Percentiles rank a stretch among this genome's conserved stretches.
Conservation (phyloP, 2,329 filamentous ascomycete species). For the Fusarium siculi region DNA sequence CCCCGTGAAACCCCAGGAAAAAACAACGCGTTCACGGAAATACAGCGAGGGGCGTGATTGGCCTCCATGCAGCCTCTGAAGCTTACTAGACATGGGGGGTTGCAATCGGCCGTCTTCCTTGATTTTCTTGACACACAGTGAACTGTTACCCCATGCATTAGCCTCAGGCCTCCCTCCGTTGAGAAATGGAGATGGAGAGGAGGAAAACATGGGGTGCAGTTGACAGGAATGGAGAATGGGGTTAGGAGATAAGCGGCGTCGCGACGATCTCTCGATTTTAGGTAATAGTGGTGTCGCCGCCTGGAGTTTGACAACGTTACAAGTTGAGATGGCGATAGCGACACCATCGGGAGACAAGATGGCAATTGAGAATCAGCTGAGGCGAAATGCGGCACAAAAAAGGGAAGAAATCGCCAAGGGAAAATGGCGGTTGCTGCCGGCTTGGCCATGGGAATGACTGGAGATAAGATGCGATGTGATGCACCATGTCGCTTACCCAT, state of each 20-base stretch:
- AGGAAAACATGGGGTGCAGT: constrained; percentile 7
- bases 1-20: background rate
- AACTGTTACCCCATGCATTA: constrained; percentile 32
- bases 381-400: background rate
- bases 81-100: background rate
- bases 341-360: background rate
- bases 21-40: constrained; percentile 2
- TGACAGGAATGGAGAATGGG: constrained; percentile 14
- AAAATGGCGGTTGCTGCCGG: constrained; percentile 13
- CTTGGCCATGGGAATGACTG: constrained; percentile 26
- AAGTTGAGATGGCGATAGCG: background rate
- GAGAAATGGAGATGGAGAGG: constrained; percentile 9
- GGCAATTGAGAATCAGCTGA: background rate
- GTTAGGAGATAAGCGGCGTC: constrained; percentile 7
- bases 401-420: constrained; percentile 3
- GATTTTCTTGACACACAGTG: background rate
- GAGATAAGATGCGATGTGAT: constrained; percentile 15
- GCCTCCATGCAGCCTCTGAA: background rate
- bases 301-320: background rate
- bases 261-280: background rate
- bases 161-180: background rate
- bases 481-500: background rate
- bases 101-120: background rate
- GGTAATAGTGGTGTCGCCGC: background rate
- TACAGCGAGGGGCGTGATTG: constrained; percentile 20